Evolutionary conservation across 495 filamentous ascomycete genomes (phyloP).

Genomic region (Penicillium egyptiacum): DNA sequence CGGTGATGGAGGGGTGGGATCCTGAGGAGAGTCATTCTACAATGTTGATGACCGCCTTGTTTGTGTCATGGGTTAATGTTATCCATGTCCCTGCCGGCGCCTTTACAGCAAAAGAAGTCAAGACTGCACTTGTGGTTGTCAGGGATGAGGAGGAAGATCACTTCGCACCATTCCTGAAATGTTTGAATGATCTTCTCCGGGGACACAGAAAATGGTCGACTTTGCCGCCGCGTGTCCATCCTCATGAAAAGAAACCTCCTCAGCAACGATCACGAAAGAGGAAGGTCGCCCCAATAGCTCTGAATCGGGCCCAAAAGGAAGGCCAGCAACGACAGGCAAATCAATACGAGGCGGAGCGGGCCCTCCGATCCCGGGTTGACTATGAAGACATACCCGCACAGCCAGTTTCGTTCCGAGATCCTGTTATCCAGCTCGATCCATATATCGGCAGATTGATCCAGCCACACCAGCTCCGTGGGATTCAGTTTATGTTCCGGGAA

Average conservation of each 20-base stretch:
- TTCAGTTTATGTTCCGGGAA: slow-evolving; percentile 90
- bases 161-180: slow-evolving; percentile 3
- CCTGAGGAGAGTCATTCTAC: slow-evolving; percentile 13
- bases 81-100: slow-evolving; percentile 25
- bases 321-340: slow-evolving; percentile 48
- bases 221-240: neutral
- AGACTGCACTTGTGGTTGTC: neutral
- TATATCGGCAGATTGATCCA: slow-evolving; percentile 52
- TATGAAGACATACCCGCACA: slow-evolving; percentile 29
- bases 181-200: slow-evolving; percentile 2
- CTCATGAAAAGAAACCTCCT: neutral
- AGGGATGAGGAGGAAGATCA: neutral
- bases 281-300: slow-evolving; percentile 47
- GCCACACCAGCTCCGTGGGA: slow-evolving; percentile 64
- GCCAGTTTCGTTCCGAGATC: slow-evolving; percentile 70
- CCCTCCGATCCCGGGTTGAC: slow-evolving; percentile 40
- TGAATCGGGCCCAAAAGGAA: slow-evolving; percentile 45
- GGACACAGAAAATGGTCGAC: neutral
- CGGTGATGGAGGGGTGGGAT: neutral
- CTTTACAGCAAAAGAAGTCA: slow-evolving; percentile 21
- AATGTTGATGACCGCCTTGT: slow-evolving; percentile 38
- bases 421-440: slow-evolving; percentile 53
- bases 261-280: no score
- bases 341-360: slow-evolving; percentile 36
- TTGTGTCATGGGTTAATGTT: slow-evolving; percentile 26